These are phyloP conservation scores for Bidens hawaiensis DNA, from an alignment of 140 eudicot genomes.

Conservation along the genomic window DNA sequence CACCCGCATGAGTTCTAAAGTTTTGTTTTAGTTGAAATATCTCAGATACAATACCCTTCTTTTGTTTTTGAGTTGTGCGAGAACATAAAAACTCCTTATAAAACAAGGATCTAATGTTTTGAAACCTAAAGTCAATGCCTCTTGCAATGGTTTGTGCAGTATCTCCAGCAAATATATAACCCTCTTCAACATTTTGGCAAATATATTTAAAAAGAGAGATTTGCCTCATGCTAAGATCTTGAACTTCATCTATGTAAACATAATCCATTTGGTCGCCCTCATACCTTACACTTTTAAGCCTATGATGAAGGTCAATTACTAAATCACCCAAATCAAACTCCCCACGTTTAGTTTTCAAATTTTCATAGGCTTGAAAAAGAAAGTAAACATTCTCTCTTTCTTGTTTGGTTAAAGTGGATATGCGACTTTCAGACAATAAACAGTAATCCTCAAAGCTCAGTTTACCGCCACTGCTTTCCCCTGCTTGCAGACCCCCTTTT, in stretches of 20 bases:
- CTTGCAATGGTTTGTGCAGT: constrained; percentile 85
- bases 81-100: constrained; percentile 48
- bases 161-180: constrained; percentile 71
- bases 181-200: constrained; percentile 69
- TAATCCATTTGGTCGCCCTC: constrained; percentile 57
- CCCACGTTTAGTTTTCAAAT: constrained; percentile 43
- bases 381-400: constrained; percentile 41
- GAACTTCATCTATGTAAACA: constrained; percentile 79
- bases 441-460: constrained; percentile 35
- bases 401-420: constrained; percentile 38
- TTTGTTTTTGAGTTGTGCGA: constrained; percentile 25
- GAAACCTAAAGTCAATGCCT: constrained; percentile 74
- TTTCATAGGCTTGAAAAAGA: constrained; percentile 58
- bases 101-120: constrained; percentile 60
- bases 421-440: constrained; percentile 37
- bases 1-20: constrained; percentile 77
- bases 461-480: constrained; percentile 29
- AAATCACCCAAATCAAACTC: constrained; percentile 74
- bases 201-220: constrained; percentile 59
- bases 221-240: constrained; percentile 70
- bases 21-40: constrained; percentile 42
- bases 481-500: constrained; percentile 62
- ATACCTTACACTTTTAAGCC: constrained; percentile 34
- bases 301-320: constrained; percentile 62
- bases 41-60: constrained; percentile 50